Percentiles rank a stretch among this genome's conserved stretches.
phyloP scores from a whole-genome alignment of 2,329 filamentous ascomycete genomes.

The Xylariales sp. region DNA sequence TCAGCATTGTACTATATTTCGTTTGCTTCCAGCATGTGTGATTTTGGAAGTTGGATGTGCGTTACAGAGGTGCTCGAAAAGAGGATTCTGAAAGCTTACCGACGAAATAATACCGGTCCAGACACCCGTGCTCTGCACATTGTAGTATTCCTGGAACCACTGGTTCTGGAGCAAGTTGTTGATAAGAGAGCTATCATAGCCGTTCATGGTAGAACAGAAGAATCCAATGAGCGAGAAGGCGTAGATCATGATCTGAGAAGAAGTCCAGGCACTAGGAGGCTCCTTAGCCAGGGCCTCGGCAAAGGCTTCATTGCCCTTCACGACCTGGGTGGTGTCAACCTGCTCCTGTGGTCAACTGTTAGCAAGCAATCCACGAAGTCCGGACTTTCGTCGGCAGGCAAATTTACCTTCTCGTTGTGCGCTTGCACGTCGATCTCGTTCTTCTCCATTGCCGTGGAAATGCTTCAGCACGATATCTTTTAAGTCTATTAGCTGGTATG shows the following conservation, averaged over 20 bases:
- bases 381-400: not conserved
- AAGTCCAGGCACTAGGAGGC: slow-evolving; percentile 37
- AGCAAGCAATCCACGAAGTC: not conserved
- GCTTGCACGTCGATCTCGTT: slow-evolving; percentile 1
- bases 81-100: too few relatives aligned
- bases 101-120: slow-evolving; percentile 46
- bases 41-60: too few relatives aligned
- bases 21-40: too few relatives aligned
- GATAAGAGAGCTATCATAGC: slow-evolving; percentile 47
- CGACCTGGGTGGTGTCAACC: slow-evolving; percentile 34
- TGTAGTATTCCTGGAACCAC: slow-evolving; percentile 34
- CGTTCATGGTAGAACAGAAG: slow-evolving; percentile 48
- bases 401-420: slow-evolving; percentile 6
- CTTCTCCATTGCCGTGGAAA: slow-evolving; percentile 4
- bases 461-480: not conserved
- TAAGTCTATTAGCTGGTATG: not conserved
- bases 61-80: too few relatives aligned
- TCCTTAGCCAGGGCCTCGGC: slow-evolving; percentile 52
- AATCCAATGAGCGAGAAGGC: slow-evolving; percentile 41
- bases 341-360: slow-evolving; percentile 10
- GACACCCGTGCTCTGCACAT: slow-evolving; percentile 37
- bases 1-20: too few relatives aligned
- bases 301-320: slow-evolving; percentile 49
- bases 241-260: slow-evolving; percentile 36
- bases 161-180: slow-evolving; percentile 42